Evolutionary conservation across 306 rosid genomes (phyloP).

Genomic region (Quercus alba): DNA sequence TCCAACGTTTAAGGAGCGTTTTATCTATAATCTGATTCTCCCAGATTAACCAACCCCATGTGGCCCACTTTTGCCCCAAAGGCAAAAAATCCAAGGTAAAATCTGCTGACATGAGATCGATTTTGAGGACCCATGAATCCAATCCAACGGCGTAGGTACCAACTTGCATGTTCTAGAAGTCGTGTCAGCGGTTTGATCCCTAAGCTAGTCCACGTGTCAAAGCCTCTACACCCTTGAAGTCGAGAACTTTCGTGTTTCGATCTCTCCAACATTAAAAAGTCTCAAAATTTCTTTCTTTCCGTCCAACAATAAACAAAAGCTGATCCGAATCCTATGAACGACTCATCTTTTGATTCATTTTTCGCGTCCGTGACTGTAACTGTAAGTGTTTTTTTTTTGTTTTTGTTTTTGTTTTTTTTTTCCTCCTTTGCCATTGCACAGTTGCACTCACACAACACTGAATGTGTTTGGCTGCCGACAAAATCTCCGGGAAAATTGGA

Average conservation of each 20-base stretch:
- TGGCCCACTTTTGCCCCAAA: no score
- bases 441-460: background rate
- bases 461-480: constrained; percentile 24
- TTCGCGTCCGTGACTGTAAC: background rate
- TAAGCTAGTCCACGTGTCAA: background rate
- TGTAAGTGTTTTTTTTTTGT: constrained; percentile 14
- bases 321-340: background rate
- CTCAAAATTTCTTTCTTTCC: background rate
- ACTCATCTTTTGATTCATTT: background rate
- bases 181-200: constrained; percentile 12
- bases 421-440: background rate
- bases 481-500: background rate
- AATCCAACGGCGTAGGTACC: no score
- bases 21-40: no score
- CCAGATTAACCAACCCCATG: no score
- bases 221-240: background rate
- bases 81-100: no score
- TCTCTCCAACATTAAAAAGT: background rate
- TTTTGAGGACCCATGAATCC: no score
- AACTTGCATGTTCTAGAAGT: no score
- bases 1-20: no score
- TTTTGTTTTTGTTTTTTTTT: no score
- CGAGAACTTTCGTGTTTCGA: background rate
- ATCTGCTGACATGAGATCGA: no score
- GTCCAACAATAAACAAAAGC: background rate